phyloP scores from a whole-genome alignment of 2,329 filamentous ascomycete species.

The Thielaviopsis euricoi region DNA sequence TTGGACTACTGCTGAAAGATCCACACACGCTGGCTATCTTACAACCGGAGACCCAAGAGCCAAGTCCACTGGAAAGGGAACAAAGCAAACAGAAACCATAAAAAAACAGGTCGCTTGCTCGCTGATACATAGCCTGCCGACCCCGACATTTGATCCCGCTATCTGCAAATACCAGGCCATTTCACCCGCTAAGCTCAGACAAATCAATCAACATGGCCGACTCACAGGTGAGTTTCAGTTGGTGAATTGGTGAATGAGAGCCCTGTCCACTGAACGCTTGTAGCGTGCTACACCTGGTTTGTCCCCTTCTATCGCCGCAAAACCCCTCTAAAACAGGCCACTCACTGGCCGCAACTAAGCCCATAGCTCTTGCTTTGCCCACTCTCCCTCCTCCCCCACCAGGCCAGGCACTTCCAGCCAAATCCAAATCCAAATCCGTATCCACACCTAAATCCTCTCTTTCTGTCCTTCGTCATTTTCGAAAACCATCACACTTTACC shows the following conservation, averaged over 20 bases:
- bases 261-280: not conserved
- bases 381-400: not conserved
- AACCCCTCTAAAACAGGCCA: not conserved
- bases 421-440: not conserved
- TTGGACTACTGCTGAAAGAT: too few relatives aligned
- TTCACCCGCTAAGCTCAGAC: not conserved
- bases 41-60: too few relatives aligned
- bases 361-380: not conserved
- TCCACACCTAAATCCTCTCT: constrained; percentile 2
- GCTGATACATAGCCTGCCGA: too few relatives aligned
- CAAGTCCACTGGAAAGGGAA: too few relatives aligned
- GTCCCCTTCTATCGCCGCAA: not conserved
- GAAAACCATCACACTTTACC: not conserved
- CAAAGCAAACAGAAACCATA: too few relatives aligned
- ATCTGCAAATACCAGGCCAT: not conserved
- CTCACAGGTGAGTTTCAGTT: constrained; percentile 4
- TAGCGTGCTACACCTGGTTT: not conserved
- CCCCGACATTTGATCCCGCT: not conserved
- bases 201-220: constrained; percentile 3
- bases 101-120: too few relatives aligned
- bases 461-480: not conserved
- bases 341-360: not conserved
- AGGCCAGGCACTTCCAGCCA: not conserved
- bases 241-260: not conserved
- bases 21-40: too few relatives aligned